Base-by-base conservation (phyloP, 1,284 basidiomycete species). In the Malassezia cuniculi region DNA sequence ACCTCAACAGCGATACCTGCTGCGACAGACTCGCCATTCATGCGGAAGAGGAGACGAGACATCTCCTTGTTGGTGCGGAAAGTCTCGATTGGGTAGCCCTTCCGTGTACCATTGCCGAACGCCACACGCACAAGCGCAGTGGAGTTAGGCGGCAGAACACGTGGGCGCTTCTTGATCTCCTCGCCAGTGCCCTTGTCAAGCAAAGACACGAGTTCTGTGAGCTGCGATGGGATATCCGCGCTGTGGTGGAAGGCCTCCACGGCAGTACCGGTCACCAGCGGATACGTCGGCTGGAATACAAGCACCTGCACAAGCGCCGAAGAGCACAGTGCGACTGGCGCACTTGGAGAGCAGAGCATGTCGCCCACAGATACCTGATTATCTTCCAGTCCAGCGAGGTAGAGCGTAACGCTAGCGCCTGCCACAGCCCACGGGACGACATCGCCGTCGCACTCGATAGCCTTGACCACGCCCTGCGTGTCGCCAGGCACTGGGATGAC, bases 11-110 rank as follows among this genome's bases (percentile, higher is more conserved):
- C 56, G 11, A 66, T 62, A 78, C 87, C 89, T 38, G 89, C 89
- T 31, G 81, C 85, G 45, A 97, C 82, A 10, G 7, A 36, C 71
- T 95, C 87, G 0, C 93, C 90, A 14, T 78, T 78, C 47, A 89
- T 73, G 26, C 90, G 73, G 47, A 97, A 73, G 37, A 97, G 68
- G 31, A 97, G 76, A 28, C 90, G 73, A 0, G 89, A 89, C 90
- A 97, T 93, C 51, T 93, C 85, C 69, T 95, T 95, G 70, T 87
- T 95, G n/a, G 72, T 72, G 3, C 78, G 69, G 48, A 90, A 90
- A 1, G 82, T 76, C 65, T 97, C 90, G 21, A 66, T 36, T 16
- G 61, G 56, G 19, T 50, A 48, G 8, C 55, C 56, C 3, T 40
- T 39, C 22, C 50, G 50, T 40, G 51, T 48, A 1, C 57, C 55